phyloP scores from a whole-genome alignment of 164 flowering plant species.

The Piper longum region DNA sequence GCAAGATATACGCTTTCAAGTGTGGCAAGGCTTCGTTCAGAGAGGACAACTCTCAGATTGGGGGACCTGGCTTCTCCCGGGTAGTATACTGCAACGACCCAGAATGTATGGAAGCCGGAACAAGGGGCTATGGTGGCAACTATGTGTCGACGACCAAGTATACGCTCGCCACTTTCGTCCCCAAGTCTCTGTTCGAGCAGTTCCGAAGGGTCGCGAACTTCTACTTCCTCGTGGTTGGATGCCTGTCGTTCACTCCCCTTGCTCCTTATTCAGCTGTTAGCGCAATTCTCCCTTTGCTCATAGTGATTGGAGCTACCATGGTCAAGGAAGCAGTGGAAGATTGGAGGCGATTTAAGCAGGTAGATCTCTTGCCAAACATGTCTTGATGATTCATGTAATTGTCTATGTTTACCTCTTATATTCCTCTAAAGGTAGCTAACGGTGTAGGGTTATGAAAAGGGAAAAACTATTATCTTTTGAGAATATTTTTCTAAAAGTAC shows the following conservation, averaged over 20 bases:
- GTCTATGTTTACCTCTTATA: neutral
- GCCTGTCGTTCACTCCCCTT: constrained; percentile 53
- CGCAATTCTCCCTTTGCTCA: constrained; percentile 44
- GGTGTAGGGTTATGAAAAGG: no score
- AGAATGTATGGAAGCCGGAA: constrained; percentile 28
- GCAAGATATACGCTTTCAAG: constrained; percentile 45
- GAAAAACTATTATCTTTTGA: no score
- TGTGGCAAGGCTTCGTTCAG: constrained; percentile 39
- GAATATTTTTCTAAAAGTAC: no score
- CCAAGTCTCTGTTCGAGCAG: constrained; percentile 76
- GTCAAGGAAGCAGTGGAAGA: constrained; percentile 66
- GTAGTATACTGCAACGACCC: constrained; percentile 59
- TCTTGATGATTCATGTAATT: neutral
- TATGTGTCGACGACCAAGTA: constrained; percentile 73
- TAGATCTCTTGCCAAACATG: constrained; percentile 7
- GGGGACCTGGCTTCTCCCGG: constrained; percentile 74
- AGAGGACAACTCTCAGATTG: constrained; percentile 49
- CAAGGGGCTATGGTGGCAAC: constrained; percentile 30
- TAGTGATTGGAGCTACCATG: constrained; percentile 66
- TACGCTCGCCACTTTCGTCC: constrained; percentile 51
- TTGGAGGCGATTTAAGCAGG: constrained; percentile 64
- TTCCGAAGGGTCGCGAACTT: constrained; percentile 75
- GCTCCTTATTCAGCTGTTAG: constrained; percentile 57
- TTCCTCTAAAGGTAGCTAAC: neutral
- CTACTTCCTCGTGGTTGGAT: constrained; percentile 49